These are phyloP conservation scores for Cymodocea nodosa DNA, from an alignment of 116 monocot species.

Conservation along the genomic window DNA sequence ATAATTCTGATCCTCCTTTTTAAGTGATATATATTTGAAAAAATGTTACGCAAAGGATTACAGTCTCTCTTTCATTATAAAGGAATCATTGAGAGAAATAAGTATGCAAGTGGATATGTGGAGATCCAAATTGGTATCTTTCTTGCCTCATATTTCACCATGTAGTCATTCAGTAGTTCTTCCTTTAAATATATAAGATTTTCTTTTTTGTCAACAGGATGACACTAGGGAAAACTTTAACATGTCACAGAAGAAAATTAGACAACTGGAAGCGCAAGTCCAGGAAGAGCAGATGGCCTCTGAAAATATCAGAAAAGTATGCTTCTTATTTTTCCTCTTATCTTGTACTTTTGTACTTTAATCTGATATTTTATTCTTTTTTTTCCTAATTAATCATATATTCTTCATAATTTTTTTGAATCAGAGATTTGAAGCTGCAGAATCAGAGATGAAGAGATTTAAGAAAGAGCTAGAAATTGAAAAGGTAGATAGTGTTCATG, in stretches of 20 bases:
- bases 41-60: no score
- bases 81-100: constrained; percentile 88
- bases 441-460: constrained; percentile 51
- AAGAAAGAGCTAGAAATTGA: constrained; percentile 71
- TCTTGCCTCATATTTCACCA: background rate
- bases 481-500: constrained; percentile 47
- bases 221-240: constrained; percentile 76
- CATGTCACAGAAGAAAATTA: constrained; percentile 68
- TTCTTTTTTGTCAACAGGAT: constrained; percentile 31
- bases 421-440: constrained; percentile 56
- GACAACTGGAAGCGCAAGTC: constrained; percentile 72
- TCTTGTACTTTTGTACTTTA: background rate
- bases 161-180: background rate
- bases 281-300: constrained; percentile 50
- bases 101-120: constrained; percentile 64
- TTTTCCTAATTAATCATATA: constrained; percentile 1
- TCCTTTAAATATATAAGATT: background rate
- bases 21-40: background rate
- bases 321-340: background rate
- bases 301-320: constrained; percentile 54
- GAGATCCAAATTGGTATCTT: constrained; percentile 72
- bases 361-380: background rate
- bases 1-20: background rate
- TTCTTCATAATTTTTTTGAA: constrained; percentile 14
- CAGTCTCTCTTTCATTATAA: background rate